A percentile compares a stretch with the other conserved stretches of the same genome.
phyloP scores from a whole-genome alignment of 106 monocot genomes.

The Platanthera guangdongensis region DNA sequence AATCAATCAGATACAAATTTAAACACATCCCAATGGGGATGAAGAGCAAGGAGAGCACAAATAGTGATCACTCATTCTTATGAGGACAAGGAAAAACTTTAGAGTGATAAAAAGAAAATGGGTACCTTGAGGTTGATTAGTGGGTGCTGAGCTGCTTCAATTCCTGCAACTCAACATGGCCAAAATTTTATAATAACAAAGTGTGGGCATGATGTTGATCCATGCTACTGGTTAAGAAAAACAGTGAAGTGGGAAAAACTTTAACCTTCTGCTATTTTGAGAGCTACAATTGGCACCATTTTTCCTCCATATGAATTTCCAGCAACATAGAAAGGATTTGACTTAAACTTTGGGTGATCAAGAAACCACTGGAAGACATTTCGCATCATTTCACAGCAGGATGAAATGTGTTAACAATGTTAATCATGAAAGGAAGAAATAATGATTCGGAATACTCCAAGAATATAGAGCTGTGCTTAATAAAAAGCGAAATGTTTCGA shows the following conservation, averaged over 20 bases:
- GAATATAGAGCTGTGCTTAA: neutral
- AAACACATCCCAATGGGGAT: too few relatives aligned
- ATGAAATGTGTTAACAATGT: neutral
- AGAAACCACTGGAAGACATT: conserved; percentile 39
- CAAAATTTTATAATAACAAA: neutral
- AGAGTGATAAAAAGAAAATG: neutral
- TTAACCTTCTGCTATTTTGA: conserved; percentile 11
- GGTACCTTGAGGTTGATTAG: conserved; percentile 8
- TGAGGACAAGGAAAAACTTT: too few relatives aligned
- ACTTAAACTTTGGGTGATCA: conserved; percentile 43
- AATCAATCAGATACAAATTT: too few relatives aligned
- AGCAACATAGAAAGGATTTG: conserved; percentile 54
- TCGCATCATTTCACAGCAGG: neutral
- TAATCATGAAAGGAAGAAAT: neutral
- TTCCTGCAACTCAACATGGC: neutral
- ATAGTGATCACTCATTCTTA: too few relatives aligned
- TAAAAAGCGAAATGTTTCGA: neutral
- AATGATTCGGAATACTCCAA: neutral
- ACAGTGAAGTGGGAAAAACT: neutral
- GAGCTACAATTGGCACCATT: conserved; percentile 11
- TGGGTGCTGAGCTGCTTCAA: neutral
- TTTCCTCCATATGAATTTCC: conserved; percentile 69
- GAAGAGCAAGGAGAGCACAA: too few relatives aligned
- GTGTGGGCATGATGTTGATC: neutral
- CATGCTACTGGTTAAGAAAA: neutral